Conservation (phyloP, 2,329 filamentous ascomycete species). For the Tricladium varicosporioides region DNA sequence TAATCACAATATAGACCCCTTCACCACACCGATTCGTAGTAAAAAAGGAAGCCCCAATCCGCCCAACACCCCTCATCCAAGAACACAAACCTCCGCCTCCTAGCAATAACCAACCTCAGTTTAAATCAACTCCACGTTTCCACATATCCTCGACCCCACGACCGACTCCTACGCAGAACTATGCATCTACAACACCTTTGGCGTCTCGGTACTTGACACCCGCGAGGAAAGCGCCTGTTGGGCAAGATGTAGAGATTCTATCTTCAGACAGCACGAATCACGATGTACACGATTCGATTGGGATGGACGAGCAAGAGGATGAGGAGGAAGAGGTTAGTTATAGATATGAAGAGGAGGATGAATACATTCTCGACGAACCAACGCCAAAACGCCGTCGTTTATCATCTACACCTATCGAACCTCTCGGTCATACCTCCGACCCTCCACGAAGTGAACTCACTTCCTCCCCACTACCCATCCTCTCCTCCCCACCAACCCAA, state of each 20-base stretch:
- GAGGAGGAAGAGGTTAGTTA: conserved; percentile 5
- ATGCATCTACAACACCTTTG: conserved; percentile 25
- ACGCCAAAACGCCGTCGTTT: conserved; percentile 30
- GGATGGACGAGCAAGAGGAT: conserved; percentile 21
- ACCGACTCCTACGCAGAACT: conserved; percentile 23
- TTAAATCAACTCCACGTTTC: conserved; percentile 36
- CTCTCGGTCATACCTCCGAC: too few species aligned
- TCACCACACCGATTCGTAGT: conserved; percentile 38
- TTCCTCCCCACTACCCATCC: conserved; percentile 24
- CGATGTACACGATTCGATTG: conserved; percentile 30
- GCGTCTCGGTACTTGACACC: conserved; percentile 30
- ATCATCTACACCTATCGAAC: conserved; percentile 20
- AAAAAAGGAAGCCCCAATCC: conserved; percentile 25
- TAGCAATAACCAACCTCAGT: conserved; percentile 26
- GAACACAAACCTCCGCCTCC: conserved; percentile 21
- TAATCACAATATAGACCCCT: conserved; percentile 31
- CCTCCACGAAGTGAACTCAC: neutral
- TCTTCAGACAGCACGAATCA: conserved; percentile 17
- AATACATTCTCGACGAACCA: conserved; percentile 22
- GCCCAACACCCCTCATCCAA: conserved; percentile 23
- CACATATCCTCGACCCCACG: conserved; percentile 31
- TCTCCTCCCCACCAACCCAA: conserved; percentile 28
- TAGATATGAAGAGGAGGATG: conserved; percentile 21
- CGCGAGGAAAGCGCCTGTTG: conserved; percentile 15
- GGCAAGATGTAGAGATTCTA: conserved; percentile 25